Conservation (phyloP, 2,329 filamentous ascomycete genomes). For the Xylogone sp. region DNA sequence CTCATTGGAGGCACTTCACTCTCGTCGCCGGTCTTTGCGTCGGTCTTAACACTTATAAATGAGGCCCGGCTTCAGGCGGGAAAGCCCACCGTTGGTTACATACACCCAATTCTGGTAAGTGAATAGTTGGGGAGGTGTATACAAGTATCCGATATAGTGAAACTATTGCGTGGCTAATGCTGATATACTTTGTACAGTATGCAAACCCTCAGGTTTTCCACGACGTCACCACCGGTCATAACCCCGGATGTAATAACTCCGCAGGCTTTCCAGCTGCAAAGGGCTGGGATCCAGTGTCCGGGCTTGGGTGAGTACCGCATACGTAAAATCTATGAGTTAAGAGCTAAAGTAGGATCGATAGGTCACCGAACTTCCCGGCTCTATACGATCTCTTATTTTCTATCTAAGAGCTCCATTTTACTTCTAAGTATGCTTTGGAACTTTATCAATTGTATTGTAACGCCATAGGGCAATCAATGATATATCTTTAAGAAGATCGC, state of each 20-base stretch:
- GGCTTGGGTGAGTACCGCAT: too few species aligned
- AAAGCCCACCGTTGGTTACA: constrained; percentile 38
- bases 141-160: neutral
- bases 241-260: constrained; percentile 23
- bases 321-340: too few species aligned
- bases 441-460: too few species aligned
- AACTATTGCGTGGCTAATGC: constrained; percentile 3
- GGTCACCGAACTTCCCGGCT: constrained; percentile 17
- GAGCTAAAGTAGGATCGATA: too few species aligned
- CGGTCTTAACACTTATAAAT: constrained; percentile 39
- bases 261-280: constrained; percentile 32
- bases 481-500: too few species aligned
- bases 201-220: constrained; percentile 25
- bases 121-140: constrained; percentile 2
- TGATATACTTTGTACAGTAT: constrained; percentile 22
- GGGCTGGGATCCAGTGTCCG: constrained; percentile 26
- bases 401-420: too few species aligned
- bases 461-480: too few species aligned
- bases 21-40: constrained; percentile 36
- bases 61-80: constrained; percentile 35
- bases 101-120: constrained; percentile 36
- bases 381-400: constrained; percentile 13
- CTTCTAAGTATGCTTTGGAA: too few species aligned
- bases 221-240: constrained; percentile 28
- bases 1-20: constrained; percentile 40